Evolutionary conservation across 2,329 filamentous ascomycete species (phyloP).

Genomic region (Mycogone perniciosa): DNA sequence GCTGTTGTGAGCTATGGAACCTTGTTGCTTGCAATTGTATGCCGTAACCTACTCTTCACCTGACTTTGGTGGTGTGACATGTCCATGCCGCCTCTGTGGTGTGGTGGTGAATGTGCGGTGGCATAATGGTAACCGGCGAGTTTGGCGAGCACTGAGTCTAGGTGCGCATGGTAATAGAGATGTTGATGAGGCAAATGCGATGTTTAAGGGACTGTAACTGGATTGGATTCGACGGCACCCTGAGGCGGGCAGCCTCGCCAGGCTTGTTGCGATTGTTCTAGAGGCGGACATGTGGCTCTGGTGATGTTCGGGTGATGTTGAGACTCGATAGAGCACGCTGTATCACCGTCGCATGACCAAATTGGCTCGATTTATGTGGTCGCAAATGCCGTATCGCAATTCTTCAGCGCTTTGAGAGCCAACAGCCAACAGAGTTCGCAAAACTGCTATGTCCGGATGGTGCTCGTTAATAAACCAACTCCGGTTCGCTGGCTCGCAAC

Average conservation of each 20-base stretch:
- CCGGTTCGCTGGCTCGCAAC: conserved; percentile 21
- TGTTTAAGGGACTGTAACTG: conserved; percentile 16
- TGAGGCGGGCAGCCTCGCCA: conserved; percentile 27
- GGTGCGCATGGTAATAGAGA: conserved; percentile 19
- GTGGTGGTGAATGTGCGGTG: conserved; percentile 60
- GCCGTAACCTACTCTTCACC: conserved; percentile 75
- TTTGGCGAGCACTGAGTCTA: not conserved
- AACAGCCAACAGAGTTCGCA: not conserved
- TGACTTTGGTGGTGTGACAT: conserved; percentile 75
- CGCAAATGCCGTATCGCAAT: not conserved
- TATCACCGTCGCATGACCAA: not conserved
- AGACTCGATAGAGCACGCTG: not conserved
- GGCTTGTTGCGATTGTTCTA: conserved; percentile 26
- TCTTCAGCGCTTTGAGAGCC: not conserved
- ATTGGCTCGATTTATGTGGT: not conserved
- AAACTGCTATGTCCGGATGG: not conserved
- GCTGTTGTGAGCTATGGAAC: conserved; percentile 6
- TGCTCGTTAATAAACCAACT: conserved; percentile 8
- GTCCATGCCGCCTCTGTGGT: conserved; percentile 59
- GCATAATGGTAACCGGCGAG: conserved; percentile 15
- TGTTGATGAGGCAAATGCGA: conserved; percentile 6
- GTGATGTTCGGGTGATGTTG: not conserved
- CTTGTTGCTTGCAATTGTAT: not conserved
- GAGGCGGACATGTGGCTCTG: conserved; percentile 24
- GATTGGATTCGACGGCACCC: conserved; percentile 25